Percentiles rank a stretch among this genome's conserved stretches.
These are phyloP conservation scores for Saturnispora sanitii DNA, from an alignment of 805 yeast species.

Conservation along the genomic window DNA sequence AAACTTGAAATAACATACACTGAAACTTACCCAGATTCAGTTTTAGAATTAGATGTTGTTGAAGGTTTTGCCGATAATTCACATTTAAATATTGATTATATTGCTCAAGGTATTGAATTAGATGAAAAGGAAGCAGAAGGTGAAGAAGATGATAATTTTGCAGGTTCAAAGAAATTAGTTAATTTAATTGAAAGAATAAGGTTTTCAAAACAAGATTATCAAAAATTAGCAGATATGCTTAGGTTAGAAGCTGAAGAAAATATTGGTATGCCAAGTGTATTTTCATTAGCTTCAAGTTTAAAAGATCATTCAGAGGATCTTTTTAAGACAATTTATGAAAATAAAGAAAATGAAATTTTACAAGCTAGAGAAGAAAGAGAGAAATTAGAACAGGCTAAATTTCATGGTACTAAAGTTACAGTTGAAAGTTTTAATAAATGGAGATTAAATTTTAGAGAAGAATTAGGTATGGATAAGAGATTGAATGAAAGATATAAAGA, in stretches of 20 bases:
- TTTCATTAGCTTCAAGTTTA: slow-evolving; percentile 63
- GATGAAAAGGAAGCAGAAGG: slow-evolving; percentile 39
- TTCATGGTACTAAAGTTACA: slow-evolving; percentile 85
- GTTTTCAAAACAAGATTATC: slow-evolving; percentile 41
- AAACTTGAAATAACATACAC: slow-evolving; percentile 62
- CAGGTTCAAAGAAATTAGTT: slow-evolving; percentile 32
- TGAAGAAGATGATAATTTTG: slow-evolving; percentile 34
- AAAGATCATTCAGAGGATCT: slow-evolving; percentile 73
- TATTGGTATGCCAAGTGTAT: slow-evolving; percentile 86
- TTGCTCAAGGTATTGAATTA: slow-evolving; percentile 25
- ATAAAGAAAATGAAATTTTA: slow-evolving; percentile 49
- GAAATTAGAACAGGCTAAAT: slow-evolving; percentile 78
- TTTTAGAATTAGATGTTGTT: slow-evolving; percentile 42
- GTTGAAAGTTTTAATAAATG: slow-evolving; percentile 61
- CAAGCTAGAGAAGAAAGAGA: slow-evolving; percentile 54
- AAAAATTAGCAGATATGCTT: slow-evolving; percentile 30
- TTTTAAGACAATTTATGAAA: slow-evolving; percentile 48
- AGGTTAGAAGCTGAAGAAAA: slow-evolving; percentile 62
- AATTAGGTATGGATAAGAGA: slow-evolving; percentile 57
- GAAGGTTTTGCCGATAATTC: slow-evolving; percentile 23
- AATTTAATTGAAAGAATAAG: slow-evolving; percentile 49
- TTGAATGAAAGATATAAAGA: slow-evolving; percentile 39
- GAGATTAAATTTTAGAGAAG: slow-evolving; percentile 64
- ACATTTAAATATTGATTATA: slow-evolving; percentile 11
- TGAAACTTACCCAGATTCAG: slow-evolving; percentile 69